Conservation (phyloP, 345 rosid species). For the Euclidium syriacum region DNA sequence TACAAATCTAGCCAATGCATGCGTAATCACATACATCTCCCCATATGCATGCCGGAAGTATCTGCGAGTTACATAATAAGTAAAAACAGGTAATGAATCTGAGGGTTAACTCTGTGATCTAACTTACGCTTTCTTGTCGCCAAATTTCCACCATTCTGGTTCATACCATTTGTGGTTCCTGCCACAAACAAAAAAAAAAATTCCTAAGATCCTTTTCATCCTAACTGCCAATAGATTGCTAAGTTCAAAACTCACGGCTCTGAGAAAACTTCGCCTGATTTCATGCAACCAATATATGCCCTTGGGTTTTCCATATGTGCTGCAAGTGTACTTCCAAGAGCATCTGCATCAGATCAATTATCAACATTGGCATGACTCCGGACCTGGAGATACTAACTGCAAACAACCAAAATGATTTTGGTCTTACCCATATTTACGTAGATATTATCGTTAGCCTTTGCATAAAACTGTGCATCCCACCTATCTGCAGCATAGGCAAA, state of each 20-base stretch:
- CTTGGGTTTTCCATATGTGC: slow-evolving; percentile 55
- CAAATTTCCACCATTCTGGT: slow-evolving; percentile 98
- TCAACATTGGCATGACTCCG: not conserved
- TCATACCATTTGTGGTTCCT: slow-evolving; percentile 77
- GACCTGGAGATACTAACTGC: too few species aligned
- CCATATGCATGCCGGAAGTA: slow-evolving; percentile 78
- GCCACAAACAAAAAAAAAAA: slow-evolving; percentile 15
- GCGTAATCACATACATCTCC: slow-evolving; percentile 66
- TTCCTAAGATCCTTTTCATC: not conserved
- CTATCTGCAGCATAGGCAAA: slow-evolving; percentile 58
- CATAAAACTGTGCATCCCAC: slow-evolving; percentile 86
- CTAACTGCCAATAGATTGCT: not conserved
- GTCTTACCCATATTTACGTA: slow-evolving; percentile 72
- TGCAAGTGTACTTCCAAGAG: slow-evolving; percentile 68
- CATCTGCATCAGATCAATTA: slow-evolving; percentile 40
- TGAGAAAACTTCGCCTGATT: slow-evolving; percentile 70
- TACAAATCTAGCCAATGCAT: slow-evolving; percentile 61
- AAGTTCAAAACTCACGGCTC: slow-evolving; percentile 55
- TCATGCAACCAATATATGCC: slow-evolving; percentile 84
- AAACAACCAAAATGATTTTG: too few species aligned
- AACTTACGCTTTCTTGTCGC: slow-evolving; percentile 72
- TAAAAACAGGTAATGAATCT: not conserved
- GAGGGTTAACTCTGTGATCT: not conserved
- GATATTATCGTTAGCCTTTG: slow-evolving; percentile 72
- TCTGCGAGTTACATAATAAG: slow-evolving; percentile 36